Base-by-base conservation (phyloP, 2,329 filamentous ascomycete genomes). In the Microdochium nivale region DNA sequence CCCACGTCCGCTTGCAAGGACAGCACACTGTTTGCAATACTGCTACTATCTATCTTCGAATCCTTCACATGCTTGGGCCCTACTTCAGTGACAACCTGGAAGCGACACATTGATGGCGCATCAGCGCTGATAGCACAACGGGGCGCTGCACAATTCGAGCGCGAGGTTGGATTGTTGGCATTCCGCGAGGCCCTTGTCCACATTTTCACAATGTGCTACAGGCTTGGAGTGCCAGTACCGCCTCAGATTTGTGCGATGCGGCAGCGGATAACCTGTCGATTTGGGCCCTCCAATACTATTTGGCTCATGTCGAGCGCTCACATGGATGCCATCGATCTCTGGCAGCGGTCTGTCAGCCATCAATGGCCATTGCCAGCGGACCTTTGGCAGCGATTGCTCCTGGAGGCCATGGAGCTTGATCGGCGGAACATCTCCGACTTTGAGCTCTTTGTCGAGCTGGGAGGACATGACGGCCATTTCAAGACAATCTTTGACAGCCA, bases 101-200 rank as follows among this genome's bases (percentile, higher is more conserved):
- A 53, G 25, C 60, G 60, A 19, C 67, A 69, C 50, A 56, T 66
- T 19, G 58, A 62, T 47, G 66, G 67, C 2, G 65, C 65, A 2
- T 59, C 59, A 25, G 59, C 61, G 1, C 54, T 69, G 9, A 46
- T 69, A n/a, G 56, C 54, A 13, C 54, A 67, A 13, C 64, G 67
- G 14, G 65, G 65, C 37, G 33, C 32, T 16, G 52, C 46, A 10
- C 52, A 54, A 21, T 54, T 54, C 33, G 43, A 37, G 16, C 48
- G 47, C 8, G 16, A 24, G 3, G 27, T 51, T 7, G 52, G 52
- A 23, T 47, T 30, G 19, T 47, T 43, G 11, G 46, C 51, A 13
- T 54, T 54, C 43, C 46, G 47, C 24, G 52, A 54, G 50, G 37
- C 50, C 4, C 25, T 54, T 14, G 19, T 47, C 10, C 52, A 54